Conservation (phyloP, 495 filamentous ascomycete species). For the Penicillium dipodomyicola region DNA sequence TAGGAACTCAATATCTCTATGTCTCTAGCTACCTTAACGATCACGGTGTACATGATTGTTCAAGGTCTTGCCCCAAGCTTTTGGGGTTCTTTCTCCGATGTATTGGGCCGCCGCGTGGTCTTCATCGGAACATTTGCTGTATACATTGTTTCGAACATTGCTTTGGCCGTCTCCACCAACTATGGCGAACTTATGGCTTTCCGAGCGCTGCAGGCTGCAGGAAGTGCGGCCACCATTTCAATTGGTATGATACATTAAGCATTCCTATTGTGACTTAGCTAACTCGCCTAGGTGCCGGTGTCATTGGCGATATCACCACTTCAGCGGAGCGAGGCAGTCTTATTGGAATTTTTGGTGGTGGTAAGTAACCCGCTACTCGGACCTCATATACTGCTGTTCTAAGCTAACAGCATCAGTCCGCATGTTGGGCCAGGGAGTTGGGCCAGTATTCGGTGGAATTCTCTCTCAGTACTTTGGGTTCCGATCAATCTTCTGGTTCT, state of each 20-base stretch:
- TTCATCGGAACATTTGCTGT: constrained; percentile 42
- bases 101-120: constrained; percentile 38
- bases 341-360: constrained; percentile 42
- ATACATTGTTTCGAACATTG: constrained; percentile 56
- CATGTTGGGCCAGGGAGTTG: constrained; percentile 54
- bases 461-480: constrained; percentile 65
- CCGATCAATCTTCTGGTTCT: constrained; percentile 71
- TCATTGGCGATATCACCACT: constrained; percentile 42
- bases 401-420: constrained; percentile 25
- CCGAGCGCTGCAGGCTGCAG: constrained; percentile 61
- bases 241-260: constrained; percentile 29
- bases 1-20: constrained; percentile 32
- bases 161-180: constrained; percentile 59
- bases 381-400: not conserved
- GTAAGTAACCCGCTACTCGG: constrained; percentile 17
- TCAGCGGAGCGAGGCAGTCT: constrained; percentile 39
- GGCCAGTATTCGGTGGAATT: constrained; percentile 65
- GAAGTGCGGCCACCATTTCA: constrained; percentile 53
- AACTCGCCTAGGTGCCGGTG: constrained; percentile 30
- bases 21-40: constrained; percentile 36
- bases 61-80: constrained; percentile 47
- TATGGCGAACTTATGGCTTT: constrained; percentile 62
- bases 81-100: constrained; percentile 46
- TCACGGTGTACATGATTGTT: constrained; percentile 47
- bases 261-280: not conserved